These are phyloP conservation scores for Metschnikowia noctiluminum DNA, from an alignment of 805 yeast species.

Conservation along the genomic window DNA sequence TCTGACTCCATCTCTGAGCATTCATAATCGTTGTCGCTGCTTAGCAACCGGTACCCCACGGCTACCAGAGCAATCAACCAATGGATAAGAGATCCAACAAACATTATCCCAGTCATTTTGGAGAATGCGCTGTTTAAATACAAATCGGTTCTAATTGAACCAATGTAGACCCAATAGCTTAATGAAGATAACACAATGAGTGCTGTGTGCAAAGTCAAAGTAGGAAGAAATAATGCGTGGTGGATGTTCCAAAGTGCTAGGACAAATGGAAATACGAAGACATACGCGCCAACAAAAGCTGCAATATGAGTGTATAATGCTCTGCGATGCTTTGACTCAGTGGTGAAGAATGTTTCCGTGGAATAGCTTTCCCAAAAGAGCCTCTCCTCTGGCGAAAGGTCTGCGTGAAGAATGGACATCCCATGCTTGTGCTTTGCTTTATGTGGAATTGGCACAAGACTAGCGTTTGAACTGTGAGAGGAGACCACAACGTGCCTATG, in stretches of 20 bases:
- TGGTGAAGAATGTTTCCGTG: slow-evolving; percentile 69
- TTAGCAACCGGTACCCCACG: slow-evolving; percentile 38
- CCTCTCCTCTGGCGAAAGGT: slow-evolving; percentile 67
- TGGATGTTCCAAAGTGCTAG: slow-evolving; percentile 60
- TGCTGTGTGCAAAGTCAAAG: slow-evolving; percentile 39
- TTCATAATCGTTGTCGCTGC: slow-evolving; percentile 11
- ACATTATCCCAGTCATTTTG: slow-evolving; percentile 59
- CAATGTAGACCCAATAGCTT: slow-evolving; percentile 53
- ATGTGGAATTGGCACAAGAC: slow-evolving; percentile 34
- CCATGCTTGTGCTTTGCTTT: slow-evolving; percentile 55
- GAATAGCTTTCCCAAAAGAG: slow-evolving; percentile 76
- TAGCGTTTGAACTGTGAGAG: not conserved
- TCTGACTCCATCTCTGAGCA: slow-evolving; percentile 15
- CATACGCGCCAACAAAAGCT: slow-evolving; percentile 41
- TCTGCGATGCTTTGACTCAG: slow-evolving; percentile 46
- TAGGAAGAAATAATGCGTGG: slow-evolving; percentile 40
- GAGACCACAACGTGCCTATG: not conserved
- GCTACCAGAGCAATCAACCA: slow-evolving; percentile 50
- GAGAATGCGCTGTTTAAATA: slow-evolving; percentile 78
- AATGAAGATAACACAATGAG: slow-evolving; percentile 49
- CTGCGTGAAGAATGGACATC: slow-evolving; percentile 64
- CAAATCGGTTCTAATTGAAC: slow-evolving; percentile 51
- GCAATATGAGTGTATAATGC: slow-evolving; percentile 55
- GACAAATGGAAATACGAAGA: slow-evolving; percentile 63
- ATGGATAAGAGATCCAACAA: slow-evolving; percentile 53